Evolutionary conservation across 352 stramenopile genomes (phyloP).

Genomic region (Phytophthora citricola): DNA sequence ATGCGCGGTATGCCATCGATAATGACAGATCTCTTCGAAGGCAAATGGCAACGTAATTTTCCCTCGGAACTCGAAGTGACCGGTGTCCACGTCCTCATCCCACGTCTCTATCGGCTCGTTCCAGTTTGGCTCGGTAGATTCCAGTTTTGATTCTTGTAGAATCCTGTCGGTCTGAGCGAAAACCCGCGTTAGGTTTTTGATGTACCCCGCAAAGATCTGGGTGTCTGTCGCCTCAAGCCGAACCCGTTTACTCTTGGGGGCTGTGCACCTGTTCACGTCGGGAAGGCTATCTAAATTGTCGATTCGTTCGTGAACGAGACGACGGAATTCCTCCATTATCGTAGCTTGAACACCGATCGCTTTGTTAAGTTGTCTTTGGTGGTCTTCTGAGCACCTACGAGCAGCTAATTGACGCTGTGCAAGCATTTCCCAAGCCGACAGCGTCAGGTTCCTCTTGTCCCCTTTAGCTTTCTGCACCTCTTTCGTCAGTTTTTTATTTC

Average conservation of each 20-base stretch:
- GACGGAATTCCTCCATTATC: not conserved
- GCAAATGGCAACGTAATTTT: constrained; percentile 18
- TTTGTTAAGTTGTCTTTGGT: constrained; percentile 1
- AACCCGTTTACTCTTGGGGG: constrained; percentile 4
- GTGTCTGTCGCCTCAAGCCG: constrained; percentile 5
- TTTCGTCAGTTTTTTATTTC: constrained; percentile 11
- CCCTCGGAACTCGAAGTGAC: constrained; percentile 9
- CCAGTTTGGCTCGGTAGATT: constrained; percentile 12
- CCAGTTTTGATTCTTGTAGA: not conserved
- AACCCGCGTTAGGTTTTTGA: constrained; percentile 6
- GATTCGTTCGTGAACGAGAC: not conserved
- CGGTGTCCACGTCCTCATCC: constrained; percentile 1
- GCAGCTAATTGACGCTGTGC: constrained; percentile 6
- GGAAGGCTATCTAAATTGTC: not conserved
- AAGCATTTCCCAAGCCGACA: constrained; percentile 7
- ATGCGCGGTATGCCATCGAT: constrained; percentile 11
- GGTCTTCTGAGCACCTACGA: not conserved
- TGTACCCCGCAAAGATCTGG: constrained; percentile 8
- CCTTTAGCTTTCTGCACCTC: constrained; percentile 3
- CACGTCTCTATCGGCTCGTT: not conserved
- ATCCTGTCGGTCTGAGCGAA: constrained; percentile 14
- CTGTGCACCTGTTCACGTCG: not conserved
- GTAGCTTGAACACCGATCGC: not conserved
- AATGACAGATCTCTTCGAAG: constrained; percentile 10
- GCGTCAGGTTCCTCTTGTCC: not conserved